Conservation (phyloP, 73 alveolate species). For the Uronychia binucleata region DNA sequence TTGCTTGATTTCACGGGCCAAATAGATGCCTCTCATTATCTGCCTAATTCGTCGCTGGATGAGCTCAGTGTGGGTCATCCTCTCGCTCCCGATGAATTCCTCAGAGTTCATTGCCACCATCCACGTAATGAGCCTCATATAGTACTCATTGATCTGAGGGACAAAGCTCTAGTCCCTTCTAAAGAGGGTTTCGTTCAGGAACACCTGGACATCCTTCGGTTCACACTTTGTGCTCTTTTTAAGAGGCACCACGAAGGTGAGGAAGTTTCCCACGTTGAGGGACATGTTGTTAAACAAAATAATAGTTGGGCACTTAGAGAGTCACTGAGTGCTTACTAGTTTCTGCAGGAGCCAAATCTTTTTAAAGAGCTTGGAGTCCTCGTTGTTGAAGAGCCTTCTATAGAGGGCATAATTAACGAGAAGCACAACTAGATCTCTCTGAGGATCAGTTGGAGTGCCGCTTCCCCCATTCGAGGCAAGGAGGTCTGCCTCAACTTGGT, state of each 20-base stretch:
- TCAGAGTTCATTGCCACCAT: slow-evolving; percentile 52
- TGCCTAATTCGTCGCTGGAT: background rate
- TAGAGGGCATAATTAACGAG: slow-evolving; percentile 77
- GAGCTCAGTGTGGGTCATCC: background rate
- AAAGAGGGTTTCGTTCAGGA: slow-evolving; percentile 31
- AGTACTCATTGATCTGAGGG: slow-evolving; percentile 9
- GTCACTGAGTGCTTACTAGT: background rate
- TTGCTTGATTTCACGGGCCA: slow-evolving; percentile 57
- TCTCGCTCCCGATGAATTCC: slow-evolving; percentile 12
- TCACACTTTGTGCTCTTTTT: slow-evolving; percentile 75
- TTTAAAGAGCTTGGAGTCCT: slow-evolving; percentile 73
- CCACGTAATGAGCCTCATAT: slow-evolving; percentile 51
- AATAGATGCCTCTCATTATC: slow-evolving; percentile 47
- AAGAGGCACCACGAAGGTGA: slow-evolving; percentile 74
- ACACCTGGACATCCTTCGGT: slow-evolving; percentile 73
- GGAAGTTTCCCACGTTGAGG: slow-evolving; percentile 74
- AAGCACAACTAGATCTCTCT: slow-evolving; percentile 67
- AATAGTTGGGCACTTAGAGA: slow-evolving; percentile 66
- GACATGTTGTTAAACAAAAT: slow-evolving; percentile 70
- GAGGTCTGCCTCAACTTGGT: slow-evolving; percentile 48
- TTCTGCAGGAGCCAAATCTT: slow-evolving; percentile 81
- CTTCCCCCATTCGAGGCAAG: slow-evolving; percentile 43
- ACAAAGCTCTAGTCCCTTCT: slow-evolving; percentile 13
- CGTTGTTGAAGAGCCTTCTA: slow-evolving; percentile 69
- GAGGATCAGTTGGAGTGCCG: slow-evolving; percentile 52